Conservation (phyloP, 371 early-diverging fungal genomes). For the Mucor indicus region DNA sequence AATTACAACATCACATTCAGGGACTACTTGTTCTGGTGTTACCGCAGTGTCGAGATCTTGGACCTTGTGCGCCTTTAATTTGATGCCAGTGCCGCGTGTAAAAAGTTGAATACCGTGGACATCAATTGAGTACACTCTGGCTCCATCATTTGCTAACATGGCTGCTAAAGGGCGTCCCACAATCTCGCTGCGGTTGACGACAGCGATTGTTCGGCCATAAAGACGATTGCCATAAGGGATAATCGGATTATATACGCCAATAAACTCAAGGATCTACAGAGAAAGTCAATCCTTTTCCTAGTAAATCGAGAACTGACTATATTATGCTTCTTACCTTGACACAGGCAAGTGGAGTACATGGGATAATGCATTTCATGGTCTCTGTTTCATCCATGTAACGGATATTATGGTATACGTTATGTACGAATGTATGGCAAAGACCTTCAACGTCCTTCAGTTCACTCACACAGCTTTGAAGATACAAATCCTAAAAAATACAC, state of each 20-base stretch:
- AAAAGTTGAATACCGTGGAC: constrained; percentile 86
- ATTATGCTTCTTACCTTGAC: constrained; percentile 88
- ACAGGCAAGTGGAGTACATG: constrained; percentile 93
- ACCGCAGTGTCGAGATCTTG: constrained; percentile 66
- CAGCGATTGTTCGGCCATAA: constrained; percentile 88
- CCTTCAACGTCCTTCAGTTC: constrained; percentile 95
- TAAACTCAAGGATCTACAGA: constrained; percentile 82
- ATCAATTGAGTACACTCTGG: constrained; percentile 93
- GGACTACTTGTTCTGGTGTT: constrained; percentile 77
- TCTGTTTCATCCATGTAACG: constrained; percentile 81
- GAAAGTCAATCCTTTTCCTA: too few species aligned
- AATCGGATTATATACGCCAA: constrained; percentile 90
- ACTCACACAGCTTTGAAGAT: constrained; percentile 88
- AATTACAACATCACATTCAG: constrained; percentile 90
- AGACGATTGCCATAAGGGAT: constrained; percentile 91
- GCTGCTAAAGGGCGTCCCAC: constrained; percentile 97
- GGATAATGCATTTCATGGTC: constrained; percentile 90
- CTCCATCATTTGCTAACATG: constrained; percentile 95
- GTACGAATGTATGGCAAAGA: constrained; percentile 88
- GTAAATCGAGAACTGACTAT: too few species aligned
- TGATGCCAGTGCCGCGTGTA: constrained; percentile 79
- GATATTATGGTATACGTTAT: constrained; percentile 95
- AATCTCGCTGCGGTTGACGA: constrained; percentile 94
- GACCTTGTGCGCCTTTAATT: constrained; percentile 77
- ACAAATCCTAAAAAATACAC: constrained; percentile 89